Conservation (phyloP, 2,329 filamentous ascomycete genomes). For the Cephalotrichum gorgonifer region DNA sequence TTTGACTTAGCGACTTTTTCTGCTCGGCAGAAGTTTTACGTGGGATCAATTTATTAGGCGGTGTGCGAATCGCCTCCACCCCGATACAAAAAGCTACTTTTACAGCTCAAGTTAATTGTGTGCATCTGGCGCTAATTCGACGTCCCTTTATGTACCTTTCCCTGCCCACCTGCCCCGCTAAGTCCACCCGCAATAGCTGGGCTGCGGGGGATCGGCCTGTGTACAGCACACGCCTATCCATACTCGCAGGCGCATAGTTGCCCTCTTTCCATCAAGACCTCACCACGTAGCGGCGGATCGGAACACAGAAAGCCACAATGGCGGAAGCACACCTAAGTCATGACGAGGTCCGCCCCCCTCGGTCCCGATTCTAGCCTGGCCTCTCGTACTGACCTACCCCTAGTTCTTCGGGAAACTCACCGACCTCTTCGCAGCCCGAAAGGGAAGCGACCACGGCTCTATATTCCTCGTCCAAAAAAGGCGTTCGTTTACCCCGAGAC, state of each 20-base stretch:
- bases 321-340: background rate
- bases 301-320: background rate
- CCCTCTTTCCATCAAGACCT: background rate
- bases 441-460: constrained; percentile 61
- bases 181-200: background rate
- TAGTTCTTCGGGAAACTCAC: constrained; percentile 5
- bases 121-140: background rate
- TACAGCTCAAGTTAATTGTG: too few species aligned
- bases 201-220: background rate
- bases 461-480: constrained; percentile 70
- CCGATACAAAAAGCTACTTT: background rate
- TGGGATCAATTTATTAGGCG: background rate
- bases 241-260: too few species aligned
- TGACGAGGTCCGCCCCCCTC: background rate
- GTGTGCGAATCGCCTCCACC: background rate
- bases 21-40: background rate
- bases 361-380: background rate
- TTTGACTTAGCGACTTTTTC: background rate
- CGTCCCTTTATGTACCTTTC: background rate
- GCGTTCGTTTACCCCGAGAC: constrained; percentile 36
- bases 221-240: too few species aligned
- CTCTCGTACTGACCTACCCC: constrained; percentile 16
- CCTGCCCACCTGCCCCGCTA: background rate
- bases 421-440: constrained; percentile 56
- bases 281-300: background rate